Conservation (phyloP, 768 basidiomycete genomes). For the Candolleomyces eurysporus region DNA sequence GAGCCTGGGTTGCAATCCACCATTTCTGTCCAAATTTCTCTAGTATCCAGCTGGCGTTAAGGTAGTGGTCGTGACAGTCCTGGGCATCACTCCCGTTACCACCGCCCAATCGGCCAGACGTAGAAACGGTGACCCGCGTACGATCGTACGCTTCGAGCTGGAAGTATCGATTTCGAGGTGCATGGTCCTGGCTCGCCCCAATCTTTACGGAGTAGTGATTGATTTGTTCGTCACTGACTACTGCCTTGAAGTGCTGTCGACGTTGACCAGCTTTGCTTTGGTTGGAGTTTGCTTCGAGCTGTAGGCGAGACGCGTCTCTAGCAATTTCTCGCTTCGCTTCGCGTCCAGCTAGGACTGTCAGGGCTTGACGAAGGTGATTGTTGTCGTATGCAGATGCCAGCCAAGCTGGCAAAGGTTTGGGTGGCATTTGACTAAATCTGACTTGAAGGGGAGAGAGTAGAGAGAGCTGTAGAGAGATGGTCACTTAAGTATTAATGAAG, state of each 20-base stretch:
- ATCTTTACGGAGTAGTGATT: constrained; percentile 57
- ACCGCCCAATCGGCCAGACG: background rate
- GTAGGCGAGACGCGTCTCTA: constrained; percentile 24
- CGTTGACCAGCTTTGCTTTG: background rate
- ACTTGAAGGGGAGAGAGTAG: background rate
- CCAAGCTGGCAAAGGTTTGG: constrained; percentile 25
- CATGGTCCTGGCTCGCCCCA: constrained; percentile 46
- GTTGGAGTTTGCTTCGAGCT: background rate
- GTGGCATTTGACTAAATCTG: constrained; percentile 1
- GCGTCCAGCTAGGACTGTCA: constrained; percentile 33
- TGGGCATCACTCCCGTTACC: too few species aligned
- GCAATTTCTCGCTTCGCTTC: constrained; percentile 32
- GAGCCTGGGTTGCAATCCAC: constrained; percentile 89
- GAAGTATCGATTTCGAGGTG: constrained; percentile 61
- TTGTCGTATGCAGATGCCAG: constrained; percentile 20
- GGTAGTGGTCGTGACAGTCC: constrained; percentile 39
- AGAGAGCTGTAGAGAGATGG: background rate
- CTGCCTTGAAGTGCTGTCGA: background rate
- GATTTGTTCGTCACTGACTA: constrained; percentile 15
- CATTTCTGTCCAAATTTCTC: constrained; percentile 69
- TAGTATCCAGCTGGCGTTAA: constrained; percentile 86
- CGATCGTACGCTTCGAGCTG: constrained; percentile 82
- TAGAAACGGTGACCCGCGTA: constrained; percentile 61
- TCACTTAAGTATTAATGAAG: background rate
- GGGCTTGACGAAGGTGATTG: constrained; percentile 25